Conservation (phyloP, 2,329 filamentous ascomycete species). For the Paradendryphiella salina region DNA sequence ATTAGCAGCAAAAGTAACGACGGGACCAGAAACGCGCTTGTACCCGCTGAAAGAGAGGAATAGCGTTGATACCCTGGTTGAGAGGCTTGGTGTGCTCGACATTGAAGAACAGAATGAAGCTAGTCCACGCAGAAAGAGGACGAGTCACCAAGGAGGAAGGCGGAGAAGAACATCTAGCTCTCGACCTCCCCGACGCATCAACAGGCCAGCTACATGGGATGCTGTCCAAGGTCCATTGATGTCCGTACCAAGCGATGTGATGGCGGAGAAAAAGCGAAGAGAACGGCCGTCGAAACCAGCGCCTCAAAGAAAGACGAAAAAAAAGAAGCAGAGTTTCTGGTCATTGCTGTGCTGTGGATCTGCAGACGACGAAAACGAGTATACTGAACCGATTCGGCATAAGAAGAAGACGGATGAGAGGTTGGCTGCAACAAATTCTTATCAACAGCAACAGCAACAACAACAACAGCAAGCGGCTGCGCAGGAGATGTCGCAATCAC, state of each 20-base stretch:
- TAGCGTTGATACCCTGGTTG: conserved; percentile 85
- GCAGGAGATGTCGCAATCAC: conserved; percentile 21
- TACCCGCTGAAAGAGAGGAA: conserved; percentile 66
- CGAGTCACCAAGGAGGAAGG: conserved; percentile 23
- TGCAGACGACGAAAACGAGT: conserved; percentile 47
- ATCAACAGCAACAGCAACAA: conserved; percentile 6
- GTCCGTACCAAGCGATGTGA: conserved; percentile 48
- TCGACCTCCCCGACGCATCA: conserved; percentile 31
- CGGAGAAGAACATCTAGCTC: conserved; percentile 20
- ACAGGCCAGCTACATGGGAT: conserved; percentile 51
- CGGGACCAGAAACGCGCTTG: conserved; percentile 47
- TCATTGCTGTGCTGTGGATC: conserved; percentile 49
- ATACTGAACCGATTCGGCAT: conserved; percentile 48
- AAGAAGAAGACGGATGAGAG: conserved; percentile 38
- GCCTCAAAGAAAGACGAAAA: conserved; percentile 37
- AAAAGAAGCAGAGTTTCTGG: conserved; percentile 47
- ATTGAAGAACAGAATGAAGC: conserved; percentile 54
- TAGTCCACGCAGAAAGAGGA: conserved; percentile 41
- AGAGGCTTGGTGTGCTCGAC: conserved; percentile 74
- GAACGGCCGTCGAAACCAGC: conserved; percentile 20
- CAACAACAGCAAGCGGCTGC: conserved; percentile 12
- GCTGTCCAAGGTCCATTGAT: conserved; percentile 52
- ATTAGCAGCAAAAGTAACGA: conserved; percentile 28
- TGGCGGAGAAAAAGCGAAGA: conserved; percentile 34
- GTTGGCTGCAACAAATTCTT: no score